A percentile compares a stretch with the other conserved stretches of the same genome.
Conservation (phyloP, 2,329 filamentous ascomycete genomes). For the Claviceps pusilla region DNA sequence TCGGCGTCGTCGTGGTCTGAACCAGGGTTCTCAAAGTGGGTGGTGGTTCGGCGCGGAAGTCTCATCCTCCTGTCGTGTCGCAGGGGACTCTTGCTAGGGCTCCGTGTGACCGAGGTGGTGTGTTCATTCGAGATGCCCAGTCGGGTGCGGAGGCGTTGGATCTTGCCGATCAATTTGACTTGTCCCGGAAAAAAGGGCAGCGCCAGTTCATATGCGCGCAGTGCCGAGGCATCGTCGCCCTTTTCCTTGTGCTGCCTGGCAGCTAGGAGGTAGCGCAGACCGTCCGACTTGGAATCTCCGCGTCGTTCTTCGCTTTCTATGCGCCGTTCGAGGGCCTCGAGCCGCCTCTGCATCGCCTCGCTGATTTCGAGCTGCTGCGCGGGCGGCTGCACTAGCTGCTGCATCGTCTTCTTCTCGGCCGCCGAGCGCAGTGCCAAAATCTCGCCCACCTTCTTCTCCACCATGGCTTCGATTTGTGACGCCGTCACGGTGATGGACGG, state of each 20-base stretch:
- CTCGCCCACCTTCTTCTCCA: conserved; percentile 82
- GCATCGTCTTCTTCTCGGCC: conserved; percentile 23
- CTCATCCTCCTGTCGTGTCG: conserved; percentile 1
- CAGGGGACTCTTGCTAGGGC: conserved; percentile 3
- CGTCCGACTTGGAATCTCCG: conserved; percentile 66
- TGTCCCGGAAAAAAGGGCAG: conserved; percentile 77
- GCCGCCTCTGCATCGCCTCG: conserved; percentile 62
- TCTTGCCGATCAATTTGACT: conserved; percentile 58
- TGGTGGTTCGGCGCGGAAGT: not conserved
- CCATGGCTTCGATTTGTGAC: conserved; percentile 74
- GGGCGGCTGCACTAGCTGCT: conserved; percentile 17
- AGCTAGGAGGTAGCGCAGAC: conserved; percentile 73
- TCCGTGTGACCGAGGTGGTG: not conserved
- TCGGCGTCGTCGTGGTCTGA: conserved; percentile 10
- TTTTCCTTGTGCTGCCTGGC: conserved; percentile 78
- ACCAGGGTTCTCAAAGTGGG: not conserved
- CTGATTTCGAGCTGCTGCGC: conserved; percentile 40
- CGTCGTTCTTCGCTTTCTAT: conserved; percentile 48
- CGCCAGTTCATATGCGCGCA: conserved; percentile 77
- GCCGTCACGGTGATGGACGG: conserved; percentile 40
- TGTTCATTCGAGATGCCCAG: conserved; percentile 20
- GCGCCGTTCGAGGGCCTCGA: conserved; percentile 76
- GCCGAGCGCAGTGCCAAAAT: conserved; percentile 62
- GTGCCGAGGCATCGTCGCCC: conserved; percentile 61
- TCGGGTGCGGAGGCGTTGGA: conserved; percentile 43